These are phyloP conservation scores for Termitomyces sp. DNA, from an alignment of 768 basidiomycete genomes.

Conservation along the genomic window DNA sequence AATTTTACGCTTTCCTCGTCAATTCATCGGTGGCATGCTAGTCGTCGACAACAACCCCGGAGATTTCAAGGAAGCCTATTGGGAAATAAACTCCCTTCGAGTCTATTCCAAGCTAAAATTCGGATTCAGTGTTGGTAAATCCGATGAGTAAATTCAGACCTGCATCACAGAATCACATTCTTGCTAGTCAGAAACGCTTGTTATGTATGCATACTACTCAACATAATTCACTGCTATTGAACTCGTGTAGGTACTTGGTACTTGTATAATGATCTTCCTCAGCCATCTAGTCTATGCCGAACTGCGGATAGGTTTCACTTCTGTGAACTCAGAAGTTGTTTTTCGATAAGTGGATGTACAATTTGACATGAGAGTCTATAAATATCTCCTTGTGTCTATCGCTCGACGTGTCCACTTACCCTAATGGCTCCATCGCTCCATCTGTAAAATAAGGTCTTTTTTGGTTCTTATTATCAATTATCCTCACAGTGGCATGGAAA, in stretches of 20 bases:
- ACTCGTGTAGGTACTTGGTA: not conserved
- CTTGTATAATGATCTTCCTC: not conserved
- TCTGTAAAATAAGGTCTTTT: slow-evolving; percentile 9
- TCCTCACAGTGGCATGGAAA: no score
- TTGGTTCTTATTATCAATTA: no score
- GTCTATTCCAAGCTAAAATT: slow-evolving; percentile 34
- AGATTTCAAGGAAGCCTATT: slow-evolving; percentile 59
- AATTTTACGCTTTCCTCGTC: not conserved
- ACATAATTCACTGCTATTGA: not conserved
- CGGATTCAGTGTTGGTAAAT: not conserved
- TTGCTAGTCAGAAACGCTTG: not conserved
- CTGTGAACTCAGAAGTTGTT: not conserved
- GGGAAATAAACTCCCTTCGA: slow-evolving; percentile 58
- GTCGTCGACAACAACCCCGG: slow-evolving; percentile 56
- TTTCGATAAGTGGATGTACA: not conserved
- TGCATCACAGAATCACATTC: not conserved
- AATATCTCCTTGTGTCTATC: not conserved
- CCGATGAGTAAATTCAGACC: not conserved
- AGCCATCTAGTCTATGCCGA: not conserved
- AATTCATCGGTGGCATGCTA: slow-evolving; percentile 14
- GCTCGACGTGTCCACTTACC: not conserved
- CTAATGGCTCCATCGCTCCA: not conserved
- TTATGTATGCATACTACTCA: not conserved
- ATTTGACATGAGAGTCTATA: no score
- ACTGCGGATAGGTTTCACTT: no score